Conservation (phyloP, 2,329 filamentous ascomycete genomes). For the Orbilia blumenaviensis region DNA sequence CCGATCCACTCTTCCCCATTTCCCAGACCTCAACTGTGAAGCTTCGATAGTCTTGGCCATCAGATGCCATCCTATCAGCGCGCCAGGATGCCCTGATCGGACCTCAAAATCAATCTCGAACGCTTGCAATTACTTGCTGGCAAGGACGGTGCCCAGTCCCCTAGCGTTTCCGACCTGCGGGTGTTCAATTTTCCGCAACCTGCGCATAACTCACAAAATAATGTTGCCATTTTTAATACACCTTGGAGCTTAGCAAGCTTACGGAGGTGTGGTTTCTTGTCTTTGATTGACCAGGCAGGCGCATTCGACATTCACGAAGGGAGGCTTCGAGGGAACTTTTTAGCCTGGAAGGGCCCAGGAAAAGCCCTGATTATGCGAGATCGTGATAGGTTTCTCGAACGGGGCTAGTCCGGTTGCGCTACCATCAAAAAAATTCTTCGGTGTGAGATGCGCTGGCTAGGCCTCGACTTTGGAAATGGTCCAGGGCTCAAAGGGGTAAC, state of each 20-base stretch:
- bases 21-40: conserved; percentile 10
- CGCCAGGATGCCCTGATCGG: background rate
- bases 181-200: background rate
- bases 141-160: conserved; percentile 5
- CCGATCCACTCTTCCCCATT: conserved; percentile 16
- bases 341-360: conserved; percentile 10
- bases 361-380: conserved; percentile 9
- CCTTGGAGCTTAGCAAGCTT: conserved; percentile 4
- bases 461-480: background rate
- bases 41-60: conserved; percentile 25
- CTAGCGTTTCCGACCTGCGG: background rate
- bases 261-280: background rate
- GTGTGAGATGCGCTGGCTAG: background rate
- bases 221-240: conserved; percentile 19
- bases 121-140: background rate
- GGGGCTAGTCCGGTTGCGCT: background rate
- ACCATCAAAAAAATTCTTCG: background rate
- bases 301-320: background rate
- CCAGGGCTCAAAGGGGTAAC: conserved; percentile 10
- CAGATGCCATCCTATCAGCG: conserved; percentile 11
- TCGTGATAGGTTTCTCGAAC: conserved; percentile 17
- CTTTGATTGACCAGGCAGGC: background rate
- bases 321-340: too few species aligned
- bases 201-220: background rate
- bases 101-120: conserved; percentile 1